Conservation (phyloP, 306 rosid genomes). For the Coriaria nepalensis region DNA sequence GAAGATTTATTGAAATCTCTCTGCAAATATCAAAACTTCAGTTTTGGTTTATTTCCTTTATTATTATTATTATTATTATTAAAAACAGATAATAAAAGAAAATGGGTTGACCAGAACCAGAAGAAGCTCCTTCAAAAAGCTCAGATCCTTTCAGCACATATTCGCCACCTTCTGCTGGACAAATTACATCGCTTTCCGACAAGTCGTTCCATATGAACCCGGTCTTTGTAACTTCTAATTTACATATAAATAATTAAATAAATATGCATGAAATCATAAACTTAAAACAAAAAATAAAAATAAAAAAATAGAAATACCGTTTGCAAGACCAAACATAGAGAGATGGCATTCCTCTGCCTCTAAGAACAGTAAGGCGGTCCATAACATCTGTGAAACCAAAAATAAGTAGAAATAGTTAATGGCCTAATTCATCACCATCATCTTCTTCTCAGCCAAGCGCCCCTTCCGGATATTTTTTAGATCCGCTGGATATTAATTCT, state of each 20-base stretch:
- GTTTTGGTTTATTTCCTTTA: too few species aligned
- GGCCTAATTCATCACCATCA: too few species aligned
- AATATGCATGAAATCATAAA: background rate
- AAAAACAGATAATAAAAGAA: background rate
- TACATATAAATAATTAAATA: background rate
- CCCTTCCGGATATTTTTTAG: too few species aligned
- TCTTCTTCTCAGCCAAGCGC: too few species aligned
- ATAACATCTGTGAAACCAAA: slow-evolving; percentile 36
- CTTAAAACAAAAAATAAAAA: background rate
- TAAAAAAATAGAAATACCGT: slow-evolving; percentile 23
- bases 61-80: too few species aligned
- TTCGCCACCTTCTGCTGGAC: slow-evolving; percentile 76
- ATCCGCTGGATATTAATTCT: too few species aligned
- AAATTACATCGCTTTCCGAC: slow-evolving; percentile 44
- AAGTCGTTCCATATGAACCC: slow-evolving; percentile 88
- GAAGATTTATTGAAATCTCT: slow-evolving; percentile 36
- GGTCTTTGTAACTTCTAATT: slow-evolving; percentile 58
- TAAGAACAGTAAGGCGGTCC: slow-evolving; percentile 51
- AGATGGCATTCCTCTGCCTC: slow-evolving; percentile 80
- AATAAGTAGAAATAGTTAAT: background rate
- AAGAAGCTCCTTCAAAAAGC: slow-evolving; percentile 42
- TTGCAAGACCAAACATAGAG: slow-evolving; percentile 90
- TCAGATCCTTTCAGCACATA: slow-evolving; percentile 82
- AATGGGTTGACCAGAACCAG: slow-evolving; percentile 9
- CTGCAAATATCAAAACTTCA: slow-evolving; percentile 15